These are phyloP conservation scores for Microcera coccophila DNA, from an alignment of 2,329 filamentous ascomycete genomes.

Conservation along the genomic window DNA sequence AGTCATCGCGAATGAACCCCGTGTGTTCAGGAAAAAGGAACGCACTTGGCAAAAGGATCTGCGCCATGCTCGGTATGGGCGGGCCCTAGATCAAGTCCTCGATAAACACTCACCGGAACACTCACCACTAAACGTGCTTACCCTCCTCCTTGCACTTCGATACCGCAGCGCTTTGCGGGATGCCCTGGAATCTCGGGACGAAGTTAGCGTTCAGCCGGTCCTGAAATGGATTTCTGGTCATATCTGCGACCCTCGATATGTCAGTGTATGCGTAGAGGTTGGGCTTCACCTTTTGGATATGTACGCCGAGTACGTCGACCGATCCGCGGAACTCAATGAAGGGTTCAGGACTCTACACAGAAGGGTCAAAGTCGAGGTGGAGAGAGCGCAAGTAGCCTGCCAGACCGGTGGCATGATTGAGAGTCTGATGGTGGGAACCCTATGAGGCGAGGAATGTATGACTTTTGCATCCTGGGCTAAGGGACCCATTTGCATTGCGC, in stretches of 20 bases:
- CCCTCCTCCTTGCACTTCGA: conserved; percentile 75
- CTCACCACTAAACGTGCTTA: conserved; percentile 62
- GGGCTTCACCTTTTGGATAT: conserved; percentile 79
- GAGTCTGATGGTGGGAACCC: conserved; percentile 46
- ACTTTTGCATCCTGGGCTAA: not conserved
- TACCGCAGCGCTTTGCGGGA: conserved; percentile 82
- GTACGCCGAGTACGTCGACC: conserved; percentile 75
- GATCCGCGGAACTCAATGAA: conserved; percentile 67
- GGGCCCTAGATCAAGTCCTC: conserved; percentile 77
- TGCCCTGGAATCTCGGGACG: conserved; percentile 76
- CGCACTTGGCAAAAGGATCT: conserved; percentile 78
- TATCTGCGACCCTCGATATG: conserved; percentile 78
- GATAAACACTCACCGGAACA: conserved; percentile 49
- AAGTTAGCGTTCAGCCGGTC: conserved; percentile 75
- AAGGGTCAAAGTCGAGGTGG: conserved; percentile 71
- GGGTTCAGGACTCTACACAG: conserved; percentile 66
- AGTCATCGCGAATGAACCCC: conserved; percentile 71
- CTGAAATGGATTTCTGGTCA: conserved; percentile 78
- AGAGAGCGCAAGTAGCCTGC: conserved; percentile 77
- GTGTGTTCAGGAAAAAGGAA: conserved; percentile 53
- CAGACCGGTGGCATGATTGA: conserved; percentile 87
- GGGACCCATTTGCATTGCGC: conserved; percentile 12
- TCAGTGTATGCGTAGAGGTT: conserved; percentile 77
- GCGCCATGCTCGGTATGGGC: conserved; percentile 70
- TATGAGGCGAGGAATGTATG: conserved; percentile 15